phyloP scores from a whole-genome alignment of 1,284 basidiomycete species.

The Tilletia caries region DNA sequence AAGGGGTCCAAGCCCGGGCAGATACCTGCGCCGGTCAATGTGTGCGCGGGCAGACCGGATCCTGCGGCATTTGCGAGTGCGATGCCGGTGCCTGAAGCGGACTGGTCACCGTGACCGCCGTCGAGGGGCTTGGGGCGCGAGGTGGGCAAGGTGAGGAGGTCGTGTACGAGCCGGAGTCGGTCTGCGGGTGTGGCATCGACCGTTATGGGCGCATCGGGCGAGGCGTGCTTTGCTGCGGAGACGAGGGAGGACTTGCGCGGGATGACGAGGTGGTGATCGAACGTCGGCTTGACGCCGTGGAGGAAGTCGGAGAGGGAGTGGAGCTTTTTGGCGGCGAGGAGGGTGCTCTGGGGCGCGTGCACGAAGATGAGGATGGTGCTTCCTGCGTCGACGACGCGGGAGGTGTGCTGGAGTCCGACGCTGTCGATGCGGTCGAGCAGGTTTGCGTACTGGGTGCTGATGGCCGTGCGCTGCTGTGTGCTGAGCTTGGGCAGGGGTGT shows the following conservation, averaged over 20 bases:
- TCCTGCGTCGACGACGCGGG: conserved; percentile 29
- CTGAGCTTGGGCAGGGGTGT: conserved; percentile 27
- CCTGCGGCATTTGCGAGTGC: conserved; percentile 14
- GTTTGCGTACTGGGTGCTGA: conserved; percentile 30
- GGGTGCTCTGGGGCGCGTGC: conserved; percentile 20
- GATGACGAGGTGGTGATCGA: conserved; percentile 18
- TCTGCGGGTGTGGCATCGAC: conserved; percentile 32
- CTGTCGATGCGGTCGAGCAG: conserved; percentile 29
- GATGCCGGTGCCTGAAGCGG: background rate
- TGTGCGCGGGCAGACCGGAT: conserved; percentile 16
- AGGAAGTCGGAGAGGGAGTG: conserved; percentile 42
- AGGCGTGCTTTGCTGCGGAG: conserved; percentile 12
- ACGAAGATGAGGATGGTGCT: conserved; percentile 44
- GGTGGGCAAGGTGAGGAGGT: conserved; percentile 33
- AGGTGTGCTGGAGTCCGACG: conserved; percentile 40
- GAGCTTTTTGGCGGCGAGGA: conserved; percentile 12
- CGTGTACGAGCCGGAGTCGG: conserved; percentile 37
- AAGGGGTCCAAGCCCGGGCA: conserved; percentile 28
- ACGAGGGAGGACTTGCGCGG: conserved; percentile 17
- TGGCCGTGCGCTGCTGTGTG: conserved; percentile 22
- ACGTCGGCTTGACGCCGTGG: conserved; percentile 33
- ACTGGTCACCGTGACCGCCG: conserved; percentile 11
- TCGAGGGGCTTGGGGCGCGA: conserved; percentile 15
- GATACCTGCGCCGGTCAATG: conserved; percentile 38
- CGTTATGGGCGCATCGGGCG: conserved; percentile 25